These are phyloP conservation scores for Arabis alpina DNA, from an alignment of 345 rosid genomes.

Conservation along the genomic window DNA sequence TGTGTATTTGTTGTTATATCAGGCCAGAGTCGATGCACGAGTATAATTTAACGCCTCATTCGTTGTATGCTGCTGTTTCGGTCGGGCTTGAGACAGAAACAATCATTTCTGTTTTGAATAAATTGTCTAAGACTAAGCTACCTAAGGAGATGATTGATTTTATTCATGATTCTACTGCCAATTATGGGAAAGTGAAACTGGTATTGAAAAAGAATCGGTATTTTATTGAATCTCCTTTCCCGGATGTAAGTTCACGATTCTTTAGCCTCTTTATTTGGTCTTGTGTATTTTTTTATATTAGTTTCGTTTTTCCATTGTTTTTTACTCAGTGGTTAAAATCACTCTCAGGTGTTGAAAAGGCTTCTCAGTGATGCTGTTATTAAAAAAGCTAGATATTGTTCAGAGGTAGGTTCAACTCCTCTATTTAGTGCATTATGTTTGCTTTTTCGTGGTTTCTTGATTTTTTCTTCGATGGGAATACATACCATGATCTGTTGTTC, in stretches of 20 bases:
- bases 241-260: slow-evolving; percentile 60
- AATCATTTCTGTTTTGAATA: slow-evolving; percentile 77
- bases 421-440: not conserved
- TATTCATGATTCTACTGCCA: slow-evolving; percentile 84
- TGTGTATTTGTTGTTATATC: slow-evolving; percentile 3
- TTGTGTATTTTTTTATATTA: not conserved
- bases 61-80: slow-evolving; percentile 93
- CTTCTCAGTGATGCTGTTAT: slow-evolving; percentile 79
- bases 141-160: slow-evolving; percentile 92
- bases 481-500: not conserved
- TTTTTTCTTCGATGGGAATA: not conserved
- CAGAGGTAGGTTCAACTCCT: slow-evolving; percentile 66
- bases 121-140: slow-evolving; percentile 89
- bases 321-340: not conserved
- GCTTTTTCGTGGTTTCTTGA: not conserved
- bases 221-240: slow-evolving; percentile 90
- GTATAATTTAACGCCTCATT: slow-evolving; percentile 93
- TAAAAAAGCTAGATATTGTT: slow-evolving; percentile 60
- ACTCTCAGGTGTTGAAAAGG: slow-evolving; percentile 73
- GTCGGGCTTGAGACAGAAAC: slow-evolving; percentile 97
- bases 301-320: slow-evolving; percentile 6
- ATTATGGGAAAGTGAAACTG: slow-evolving; percentile 97
- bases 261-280: slow-evolving; percentile 27
- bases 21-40: slow-evolving; percentile 99
- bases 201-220: slow-evolving; percentile 92